Conservation (phyloP, 2,329 filamentous ascomycete species). For the Scedosporium dehoogii region DNA sequence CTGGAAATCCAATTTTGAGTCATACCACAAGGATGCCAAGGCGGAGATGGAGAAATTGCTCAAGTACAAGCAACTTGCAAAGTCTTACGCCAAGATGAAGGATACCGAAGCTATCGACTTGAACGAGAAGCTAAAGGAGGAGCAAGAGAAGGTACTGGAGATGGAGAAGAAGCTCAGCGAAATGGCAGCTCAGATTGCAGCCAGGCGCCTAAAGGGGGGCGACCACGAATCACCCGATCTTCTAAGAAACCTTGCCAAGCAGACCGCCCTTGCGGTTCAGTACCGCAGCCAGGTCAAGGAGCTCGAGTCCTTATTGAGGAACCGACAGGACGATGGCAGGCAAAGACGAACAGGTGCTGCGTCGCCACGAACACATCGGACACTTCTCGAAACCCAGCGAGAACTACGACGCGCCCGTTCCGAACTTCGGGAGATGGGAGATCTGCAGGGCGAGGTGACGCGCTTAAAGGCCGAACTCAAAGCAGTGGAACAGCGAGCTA, state of each 20-base stretch:
- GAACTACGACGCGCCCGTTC: slow-evolving; percentile 45
- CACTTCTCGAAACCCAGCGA: slow-evolving; percentile 40
- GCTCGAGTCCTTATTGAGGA: slow-evolving; percentile 38
- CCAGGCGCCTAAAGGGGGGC: slow-evolving; percentile 23
- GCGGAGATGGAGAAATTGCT: slow-evolving; percentile 68
- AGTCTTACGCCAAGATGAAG: slow-evolving; percentile 69
- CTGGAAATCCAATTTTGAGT: slow-evolving; percentile 71
- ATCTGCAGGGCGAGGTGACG: slow-evolving; percentile 42
- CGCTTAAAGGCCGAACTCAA: slow-evolving; percentile 40
- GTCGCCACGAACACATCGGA: slow-evolving; percentile 40
- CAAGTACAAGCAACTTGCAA: slow-evolving; percentile 70
- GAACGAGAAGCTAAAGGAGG: slow-evolving; percentile 54
- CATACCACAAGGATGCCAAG: slow-evolving; percentile 62
- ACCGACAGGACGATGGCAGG: slow-evolving; percentile 21
- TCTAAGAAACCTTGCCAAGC: slow-evolving; percentile 43
- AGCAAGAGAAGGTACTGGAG: slow-evolving; percentile 52
- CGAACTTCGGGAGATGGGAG: slow-evolving; percentile 41
- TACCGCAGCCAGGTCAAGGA: slow-evolving; percentile 52
- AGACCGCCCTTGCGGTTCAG: slow-evolving; percentile 46
- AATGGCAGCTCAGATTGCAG: slow-evolving; percentile 45
- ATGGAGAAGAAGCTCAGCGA: slow-evolving; percentile 56
- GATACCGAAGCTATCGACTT: slow-evolving; percentile 61
- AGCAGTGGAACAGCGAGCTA: slow-evolving; percentile 32
- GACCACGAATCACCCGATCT: slow-evolving; percentile 37
- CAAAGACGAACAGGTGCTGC: slow-evolving; percentile 27